These are phyloP conservation scores for Trichophyton rubrum DNA, from an alignment of 2,329 filamentous ascomycete genomes.

Conservation along the genomic window DNA sequence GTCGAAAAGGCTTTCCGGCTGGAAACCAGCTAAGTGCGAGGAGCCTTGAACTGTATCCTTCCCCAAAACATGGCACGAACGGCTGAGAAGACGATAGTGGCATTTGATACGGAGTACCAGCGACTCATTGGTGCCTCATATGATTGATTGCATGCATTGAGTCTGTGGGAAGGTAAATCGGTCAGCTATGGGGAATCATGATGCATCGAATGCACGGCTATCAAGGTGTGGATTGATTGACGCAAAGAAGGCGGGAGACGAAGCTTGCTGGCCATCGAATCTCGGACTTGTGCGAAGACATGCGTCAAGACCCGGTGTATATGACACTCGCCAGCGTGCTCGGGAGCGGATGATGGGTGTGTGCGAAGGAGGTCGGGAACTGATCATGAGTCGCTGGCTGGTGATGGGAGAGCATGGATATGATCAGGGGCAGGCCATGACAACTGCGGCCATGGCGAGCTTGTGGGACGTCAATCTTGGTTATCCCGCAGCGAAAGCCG, in stretches of 20 bases:
- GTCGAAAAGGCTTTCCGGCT: not conserved
- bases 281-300: slow-evolving; percentile 3
- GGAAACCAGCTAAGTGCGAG: not conserved
- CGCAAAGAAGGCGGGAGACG: not conserved
- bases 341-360: not conserved
- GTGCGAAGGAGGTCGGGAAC: not conserved
- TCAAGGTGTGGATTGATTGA: not conserved
- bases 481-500: not conserved
- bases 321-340: not conserved
- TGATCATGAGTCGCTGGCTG: slow-evolving; percentile 2
- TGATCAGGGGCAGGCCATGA: slow-evolving; percentile 1
- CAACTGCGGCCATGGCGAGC: not conserved
- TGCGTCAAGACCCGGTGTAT: not conserved
- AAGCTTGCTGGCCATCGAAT: not conserved
- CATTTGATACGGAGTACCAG: not conserved
- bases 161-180: not conserved
- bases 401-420: not conserved
- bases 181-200: not conserved
- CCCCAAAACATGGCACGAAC: not conserved
- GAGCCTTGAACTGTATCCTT: not conserved
- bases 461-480: not conserved
- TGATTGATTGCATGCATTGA: not conserved
- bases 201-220: not conserved
- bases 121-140: not conserved
- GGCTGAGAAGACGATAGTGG: not conserved